phyloP scores from a whole-genome alignment of 2,329 filamentous ascomycete genomes.

The Neurospora sp. region DNA sequence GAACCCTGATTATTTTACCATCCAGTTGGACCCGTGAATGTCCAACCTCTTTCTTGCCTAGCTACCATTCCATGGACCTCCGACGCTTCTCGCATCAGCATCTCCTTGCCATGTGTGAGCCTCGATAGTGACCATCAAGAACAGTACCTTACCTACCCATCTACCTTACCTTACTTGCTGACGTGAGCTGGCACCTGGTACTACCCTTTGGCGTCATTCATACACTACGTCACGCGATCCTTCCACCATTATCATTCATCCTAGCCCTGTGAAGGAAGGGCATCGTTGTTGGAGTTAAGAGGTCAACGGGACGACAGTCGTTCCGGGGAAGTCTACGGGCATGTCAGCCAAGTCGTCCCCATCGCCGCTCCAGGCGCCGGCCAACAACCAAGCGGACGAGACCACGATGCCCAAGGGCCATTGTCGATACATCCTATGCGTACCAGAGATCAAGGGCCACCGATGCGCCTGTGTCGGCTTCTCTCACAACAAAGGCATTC shows the following conservation, averaged over 20 bases:
- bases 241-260: background rate
- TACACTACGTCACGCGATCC: background rate
- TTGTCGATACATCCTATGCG: slow-evolving; percentile 49
- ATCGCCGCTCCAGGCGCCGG: slow-evolving; percentile 21
- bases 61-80: slow-evolving; percentile 15
- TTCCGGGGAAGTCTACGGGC: background rate
- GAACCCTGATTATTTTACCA: background rate
- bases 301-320: background rate
- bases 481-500: slow-evolving; percentile 41
- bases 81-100: slow-evolving; percentile 5
- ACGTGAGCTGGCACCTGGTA: background rate
- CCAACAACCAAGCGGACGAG: slow-evolving; percentile 28
- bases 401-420: slow-evolving; percentile 44
- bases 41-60: background rate
- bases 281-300: background rate
- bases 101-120: slow-evolving; percentile 18
- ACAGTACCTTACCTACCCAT: background rate
- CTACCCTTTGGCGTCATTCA: background rate
- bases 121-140: slow-evolving; percentile 12
- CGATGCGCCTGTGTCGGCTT: slow-evolving; percentile 51
- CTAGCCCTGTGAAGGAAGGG: background rate
- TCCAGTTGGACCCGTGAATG: background rate
- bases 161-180: background rate
- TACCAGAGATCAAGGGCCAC: slow-evolving; percentile 46
- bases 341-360: slow-evolving; percentile 23